Conservation (phyloP, 371 early-diverging fungal species). For the Mucor indicus region DNA sequence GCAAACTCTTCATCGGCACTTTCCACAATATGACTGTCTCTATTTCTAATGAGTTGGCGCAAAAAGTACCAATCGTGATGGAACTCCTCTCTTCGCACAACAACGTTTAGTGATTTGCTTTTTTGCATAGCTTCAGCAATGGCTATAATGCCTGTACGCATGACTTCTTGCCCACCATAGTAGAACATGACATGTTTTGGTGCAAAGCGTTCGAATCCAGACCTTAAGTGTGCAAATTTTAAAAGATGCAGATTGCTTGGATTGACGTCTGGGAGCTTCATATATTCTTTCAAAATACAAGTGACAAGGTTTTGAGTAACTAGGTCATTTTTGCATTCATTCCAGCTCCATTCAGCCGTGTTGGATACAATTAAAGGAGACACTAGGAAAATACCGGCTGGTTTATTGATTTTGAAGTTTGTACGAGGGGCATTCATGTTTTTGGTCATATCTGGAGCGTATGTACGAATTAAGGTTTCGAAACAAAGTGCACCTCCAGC, state of each 20-base stretch:
- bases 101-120: conserved; percentile 17
- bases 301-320: conserved; percentile 12
- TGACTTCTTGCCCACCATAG: conserved; percentile 38
- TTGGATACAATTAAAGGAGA: conserved; percentile 43
- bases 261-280: conserved; percentile 27
- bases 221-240: conserved; percentile 29
- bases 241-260: conserved; percentile 24
- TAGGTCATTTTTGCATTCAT: conserved; percentile 17
- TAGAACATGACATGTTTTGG: conserved; percentile 28
- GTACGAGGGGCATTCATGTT: conserved; percentile 26
- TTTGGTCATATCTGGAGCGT: conserved; percentile 37
- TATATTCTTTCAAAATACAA: conserved; percentile 18
- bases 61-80: conserved; percentile 32
- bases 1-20: conserved; percentile 16
- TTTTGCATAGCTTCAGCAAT: conserved; percentile 27
- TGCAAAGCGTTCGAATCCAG: conserved; percentile 32
- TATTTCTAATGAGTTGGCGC: conserved; percentile 14
- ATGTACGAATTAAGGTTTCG: conserved; percentile 35
- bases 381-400: conserved; percentile 38
- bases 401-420: conserved; percentile 10
- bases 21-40: conserved; percentile 12
- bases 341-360: conserved; percentile 26
- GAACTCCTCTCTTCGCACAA: conserved; percentile 18
- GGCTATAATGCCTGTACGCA: conserved; percentile 36
- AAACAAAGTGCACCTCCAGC: conserved; percentile 36